Evolutionary conservation across 805 yeast genomes (phyloP), one percentile per base, ranked within the genome.

Genomic region (Ogataea ramenticola): DNA sequence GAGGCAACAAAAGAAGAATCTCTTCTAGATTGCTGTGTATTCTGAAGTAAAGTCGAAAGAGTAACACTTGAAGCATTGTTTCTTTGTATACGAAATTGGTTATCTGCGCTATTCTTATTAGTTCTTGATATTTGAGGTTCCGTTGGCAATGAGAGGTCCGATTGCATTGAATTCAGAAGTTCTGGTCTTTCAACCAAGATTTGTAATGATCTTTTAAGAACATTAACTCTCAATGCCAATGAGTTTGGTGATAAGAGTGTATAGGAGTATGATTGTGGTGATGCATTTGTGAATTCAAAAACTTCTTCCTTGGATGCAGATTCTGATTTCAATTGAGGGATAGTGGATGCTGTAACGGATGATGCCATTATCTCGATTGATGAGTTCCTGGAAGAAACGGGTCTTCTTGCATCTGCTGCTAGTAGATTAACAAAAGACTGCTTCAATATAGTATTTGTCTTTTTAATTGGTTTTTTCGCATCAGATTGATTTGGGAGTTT

Each of bases 241-340:
- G 95, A 82, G 57, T 85, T 84, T 10, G 90, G 93, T 1, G 91
- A 81, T 44, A 86, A 65, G 43, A 84, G 86, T 3, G 93, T 87
- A 58, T 87, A 87, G 0, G 95, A 86, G 57, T 84, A 87, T 2
- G 95, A 84, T 58, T 85, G 90, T 1, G 93, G 77, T 12, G 93
- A 84, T 52, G 84, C 89, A 22, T 80, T 78, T 5, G 91, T 88
- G 55, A 86, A 82, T 48, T 71, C 74, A 34, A 80, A 57, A 17
- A 84, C 68, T 43, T 81, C 79, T 11, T 62, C 57, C 31, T 35
- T 31, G 16, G 43, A 32, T 11, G 41, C 2, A 29, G 43, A 14
- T 5, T 36, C 37, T 20, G 12, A 12, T 16, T 19, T 8, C 15
- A 15, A 5, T 14, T 24, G 15, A 11, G 17, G n/a, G 6, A n/a